Percentiles rank a stretch among this genome's conserved stretches.
phyloP scores from a whole-genome alignment of 345 rosid genomes.

The Noccaea bulbosa region DNA sequence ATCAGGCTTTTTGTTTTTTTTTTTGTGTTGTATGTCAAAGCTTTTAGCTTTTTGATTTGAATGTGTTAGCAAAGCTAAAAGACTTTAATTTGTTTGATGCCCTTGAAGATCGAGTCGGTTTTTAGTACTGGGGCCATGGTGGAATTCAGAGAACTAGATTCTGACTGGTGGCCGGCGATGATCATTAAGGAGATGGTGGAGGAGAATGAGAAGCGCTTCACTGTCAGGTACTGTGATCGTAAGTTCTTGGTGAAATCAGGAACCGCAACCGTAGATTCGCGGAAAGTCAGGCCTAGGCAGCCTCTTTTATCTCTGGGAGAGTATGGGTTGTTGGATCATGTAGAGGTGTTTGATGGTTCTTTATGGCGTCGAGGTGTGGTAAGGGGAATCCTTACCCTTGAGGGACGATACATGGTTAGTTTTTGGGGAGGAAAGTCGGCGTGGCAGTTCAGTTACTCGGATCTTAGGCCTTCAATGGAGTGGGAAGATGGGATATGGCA shows the following conservation, averaged over 20 bases:
- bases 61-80: not conserved
- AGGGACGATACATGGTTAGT: conserved; percentile 10
- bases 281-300: not conserved
- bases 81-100: not conserved
- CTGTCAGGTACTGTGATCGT: not conserved
- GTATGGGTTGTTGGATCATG: conserved; percentile 12
- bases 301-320: not conserved
- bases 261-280: not conserved
- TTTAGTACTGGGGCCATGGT: conserved; percentile 14
- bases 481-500: conserved; percentile 16
- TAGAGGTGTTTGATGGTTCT: conserved; percentile 3
- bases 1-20: too few relatives aligned
- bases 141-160: not conserved
- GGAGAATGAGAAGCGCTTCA: conserved; percentile 1
- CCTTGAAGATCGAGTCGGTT: not conserved
- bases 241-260: not conserved
- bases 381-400: not conserved
- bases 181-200: not conserved
- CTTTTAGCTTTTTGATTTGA: not conserved
- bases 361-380: not conserved
- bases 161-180: not conserved
- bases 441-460: not conserved
- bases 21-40: conserved; percentile 14
- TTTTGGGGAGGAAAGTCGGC: not conserved
- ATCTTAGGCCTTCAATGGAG: conserved; percentile 10